Conservation (phyloP, 2,329 filamentous ascomycete species). For the Penicillium sp. region DNA sequence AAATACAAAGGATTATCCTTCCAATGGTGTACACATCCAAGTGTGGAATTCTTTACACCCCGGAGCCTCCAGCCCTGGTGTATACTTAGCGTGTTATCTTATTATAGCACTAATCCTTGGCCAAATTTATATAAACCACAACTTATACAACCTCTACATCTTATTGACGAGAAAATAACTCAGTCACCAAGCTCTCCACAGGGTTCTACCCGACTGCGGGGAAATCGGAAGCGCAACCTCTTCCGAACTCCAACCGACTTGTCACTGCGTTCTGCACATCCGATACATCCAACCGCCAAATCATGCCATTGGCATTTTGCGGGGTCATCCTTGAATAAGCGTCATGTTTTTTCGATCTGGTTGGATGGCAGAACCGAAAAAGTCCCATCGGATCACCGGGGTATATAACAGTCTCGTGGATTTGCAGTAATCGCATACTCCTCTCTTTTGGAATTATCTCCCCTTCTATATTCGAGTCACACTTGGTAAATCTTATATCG, state of each 20-base stretch:
- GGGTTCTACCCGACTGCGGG: conserved; percentile 7
- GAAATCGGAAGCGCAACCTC: conserved; percentile 23
- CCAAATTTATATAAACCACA: no score
- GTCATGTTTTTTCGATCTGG: conserved; percentile 14
- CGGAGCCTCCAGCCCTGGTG: neutral
- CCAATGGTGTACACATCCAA: neutral
- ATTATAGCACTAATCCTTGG: neutral
- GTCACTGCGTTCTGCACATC: neutral
- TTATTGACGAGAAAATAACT: neutral
- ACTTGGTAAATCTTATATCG: neutral
- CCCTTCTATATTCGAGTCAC: neutral
- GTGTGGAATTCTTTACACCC: neutral
- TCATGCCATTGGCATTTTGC: conserved; percentile 19
- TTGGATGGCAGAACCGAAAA: neutral
- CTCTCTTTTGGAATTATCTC: neutral
- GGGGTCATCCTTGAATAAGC: conserved; percentile 24
- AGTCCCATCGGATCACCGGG: conserved; percentile 15
- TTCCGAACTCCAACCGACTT: conserved; percentile 16
- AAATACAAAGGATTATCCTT: neutral
- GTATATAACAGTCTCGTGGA: conserved; percentile 10
- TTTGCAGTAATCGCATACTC: neutral
- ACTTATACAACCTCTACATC: neutral
- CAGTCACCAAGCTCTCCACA: neutral
- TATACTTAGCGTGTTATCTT: neutral
- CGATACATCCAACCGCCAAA: conserved; percentile 9